phyloP scores from a whole-genome alignment of 225 moss, liverwort and hornwort genomes.

The Sphagnum contortum region DNA sequence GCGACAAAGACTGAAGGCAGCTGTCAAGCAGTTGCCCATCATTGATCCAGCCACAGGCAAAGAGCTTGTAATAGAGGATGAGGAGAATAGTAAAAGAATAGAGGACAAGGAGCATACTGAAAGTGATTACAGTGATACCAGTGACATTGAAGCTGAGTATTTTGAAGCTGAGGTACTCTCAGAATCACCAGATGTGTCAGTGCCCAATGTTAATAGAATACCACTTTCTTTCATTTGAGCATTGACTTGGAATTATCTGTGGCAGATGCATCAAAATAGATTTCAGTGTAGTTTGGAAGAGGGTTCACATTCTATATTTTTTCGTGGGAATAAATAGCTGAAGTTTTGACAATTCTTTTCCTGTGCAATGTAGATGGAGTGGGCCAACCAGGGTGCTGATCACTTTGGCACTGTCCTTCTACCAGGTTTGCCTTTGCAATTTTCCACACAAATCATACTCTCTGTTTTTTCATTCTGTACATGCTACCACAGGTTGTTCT shows the following conservation, averaged over 20 bases:
- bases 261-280: too few relatives aligned
- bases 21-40: slow-evolving; percentile 81
- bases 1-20: slow-evolving; percentile 53
- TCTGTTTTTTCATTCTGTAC: too few relatives aligned
- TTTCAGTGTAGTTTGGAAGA: too few relatives aligned
- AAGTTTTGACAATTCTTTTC: too few relatives aligned
- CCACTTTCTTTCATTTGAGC: too few relatives aligned
- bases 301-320: too few relatives aligned
- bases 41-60: slow-evolving; percentile 84
- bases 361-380: slow-evolving; percentile 59
- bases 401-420: slow-evolving; percentile 55
- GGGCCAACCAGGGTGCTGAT: slow-evolving; percentile 64
- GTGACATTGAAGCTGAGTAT: slow-evolving; percentile 76
- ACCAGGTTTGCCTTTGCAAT: slow-evolving; percentile 28
- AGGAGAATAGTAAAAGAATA: too few relatives aligned
- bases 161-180: slow-evolving; percentile 71
- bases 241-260: too few relatives aligned
- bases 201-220: neutral
- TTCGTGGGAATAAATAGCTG: too few relatives aligned
- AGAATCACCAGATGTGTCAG: too few relatives aligned
- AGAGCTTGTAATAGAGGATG: slow-evolving; percentile 50
- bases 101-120: neutral
- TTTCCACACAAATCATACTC: neutral
- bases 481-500: too few relatives aligned
- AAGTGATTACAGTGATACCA: slow-evolving; percentile 38